Evolutionary conservation across 331 rosid genomes (phyloP).

Genomic region (Telfairia occidentalis): DNA sequence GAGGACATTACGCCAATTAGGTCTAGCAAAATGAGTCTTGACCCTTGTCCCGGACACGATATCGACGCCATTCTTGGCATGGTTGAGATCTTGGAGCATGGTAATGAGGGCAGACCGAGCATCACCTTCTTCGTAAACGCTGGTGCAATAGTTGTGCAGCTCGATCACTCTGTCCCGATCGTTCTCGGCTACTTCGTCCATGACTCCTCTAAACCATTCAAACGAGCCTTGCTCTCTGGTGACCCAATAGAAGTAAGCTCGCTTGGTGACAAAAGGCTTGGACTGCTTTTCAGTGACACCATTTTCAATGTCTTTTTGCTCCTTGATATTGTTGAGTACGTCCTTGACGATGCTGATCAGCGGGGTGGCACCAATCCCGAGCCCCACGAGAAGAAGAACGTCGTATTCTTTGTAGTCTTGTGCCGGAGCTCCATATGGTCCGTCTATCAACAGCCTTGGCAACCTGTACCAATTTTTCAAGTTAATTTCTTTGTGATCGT

Average conservation of each 20-base stretch:
- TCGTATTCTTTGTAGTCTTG: slow-evolving; percentile 80
- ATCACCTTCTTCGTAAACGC: slow-evolving; percentile 88
- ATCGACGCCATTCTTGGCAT: slow-evolving; percentile 75
- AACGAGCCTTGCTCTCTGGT: slow-evolving; percentile 88
- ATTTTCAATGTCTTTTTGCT: slow-evolving; percentile 41
- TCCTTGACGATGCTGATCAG: slow-evolving; percentile 72
- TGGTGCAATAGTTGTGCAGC: slow-evolving; percentile 78
- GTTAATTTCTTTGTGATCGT: not conserved
- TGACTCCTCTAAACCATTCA: slow-evolving; percentile 82
- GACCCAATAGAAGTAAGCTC: slow-evolving; percentile 88
- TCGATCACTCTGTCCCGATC: slow-evolving; percentile 54
- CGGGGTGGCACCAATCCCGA: slow-evolving; percentile 91
- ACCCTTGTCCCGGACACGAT: slow-evolving; percentile 71
- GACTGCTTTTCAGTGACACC: slow-evolving; percentile 24
- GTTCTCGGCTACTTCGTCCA: slow-evolving; percentile 71
- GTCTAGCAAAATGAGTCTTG: slow-evolving; percentile 79
- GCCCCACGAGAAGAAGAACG: slow-evolving; percentile 66
- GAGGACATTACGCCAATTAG: slow-evolving; percentile 69
- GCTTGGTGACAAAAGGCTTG: slow-evolving; percentile 46
- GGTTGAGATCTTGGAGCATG: slow-evolving; percentile 77
- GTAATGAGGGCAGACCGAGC: slow-evolving; percentile 74
- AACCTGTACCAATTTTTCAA: slow-evolving; percentile 30
- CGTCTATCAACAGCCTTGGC: slow-evolving; percentile 69
- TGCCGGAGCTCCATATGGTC: slow-evolving; percentile 90
- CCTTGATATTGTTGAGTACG: slow-evolving; percentile 67